phyloP scores from a whole-genome alignment of 768 basidiomycete species.

The Pholiota molesta region DNA sequence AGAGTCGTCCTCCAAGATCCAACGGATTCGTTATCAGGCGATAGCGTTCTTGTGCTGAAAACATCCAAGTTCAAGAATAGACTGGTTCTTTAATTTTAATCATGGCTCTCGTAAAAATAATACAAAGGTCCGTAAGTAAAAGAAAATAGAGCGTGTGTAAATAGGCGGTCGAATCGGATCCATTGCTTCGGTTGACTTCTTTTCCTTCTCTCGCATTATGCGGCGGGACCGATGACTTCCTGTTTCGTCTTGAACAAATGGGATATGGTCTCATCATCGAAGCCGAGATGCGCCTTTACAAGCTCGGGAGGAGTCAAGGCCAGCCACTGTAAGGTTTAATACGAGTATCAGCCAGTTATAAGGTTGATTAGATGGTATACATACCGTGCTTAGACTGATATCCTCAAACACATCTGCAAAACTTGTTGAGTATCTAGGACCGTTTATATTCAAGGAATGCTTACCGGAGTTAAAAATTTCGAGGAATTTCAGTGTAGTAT shows the following conservation, averaged over 20 bases:
- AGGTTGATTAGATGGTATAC: not conserved
- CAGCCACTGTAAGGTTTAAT: slow-evolving; percentile 47
- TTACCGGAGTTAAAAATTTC: slow-evolving; percentile 62
- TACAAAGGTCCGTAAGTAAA: slow-evolving; percentile 2
- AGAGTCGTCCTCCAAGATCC: not conserved
- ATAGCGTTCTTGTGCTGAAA: not conserved
- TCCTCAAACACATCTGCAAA: slow-evolving; percentile 50
- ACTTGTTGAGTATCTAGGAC: not conserved
- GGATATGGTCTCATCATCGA: slow-evolving; percentile 53
- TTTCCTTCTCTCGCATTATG: slow-evolving; percentile 5
- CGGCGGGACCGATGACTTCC: slow-evolving; percentile 26
- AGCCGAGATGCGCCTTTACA: slow-evolving; percentile 59
- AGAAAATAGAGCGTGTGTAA: not conserved
- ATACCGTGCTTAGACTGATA: slow-evolving; percentile 45
- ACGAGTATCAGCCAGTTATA: not conserved
- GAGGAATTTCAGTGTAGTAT: slow-evolving; percentile 58
- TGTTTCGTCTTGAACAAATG: slow-evolving; percentile 54
- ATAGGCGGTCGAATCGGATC: not conserved
- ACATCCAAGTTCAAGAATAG: not conserved
- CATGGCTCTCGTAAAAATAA: not conserved
- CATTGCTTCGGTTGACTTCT: slow-evolving; percentile 2
- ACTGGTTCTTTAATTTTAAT: not conserved
- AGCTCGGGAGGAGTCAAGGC: slow-evolving; percentile 59
- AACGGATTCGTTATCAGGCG: not conserved
- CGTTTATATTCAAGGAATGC: slow-evolving; percentile 15